A percentile compares a stretch with the other conserved stretches of the same genome.
These are phyloP conservation scores for Asterella californica DNA, from an alignment of 225 moss, liverwort and hornwort genomes.

Conservation along the genomic window DNA sequence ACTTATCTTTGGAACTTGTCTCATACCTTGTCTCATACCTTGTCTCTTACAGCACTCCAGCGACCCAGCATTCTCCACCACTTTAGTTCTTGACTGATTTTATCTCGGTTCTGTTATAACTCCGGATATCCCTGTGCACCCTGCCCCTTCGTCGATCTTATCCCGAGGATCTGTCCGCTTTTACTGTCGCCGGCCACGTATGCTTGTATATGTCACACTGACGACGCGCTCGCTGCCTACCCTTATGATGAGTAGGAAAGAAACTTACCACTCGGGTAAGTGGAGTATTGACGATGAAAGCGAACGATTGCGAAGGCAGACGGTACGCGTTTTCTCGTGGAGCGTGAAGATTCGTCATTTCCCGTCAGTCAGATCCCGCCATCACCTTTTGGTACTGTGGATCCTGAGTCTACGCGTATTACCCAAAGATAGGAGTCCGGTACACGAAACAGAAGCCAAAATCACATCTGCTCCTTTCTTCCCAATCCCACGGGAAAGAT, in stretches of 20 bases:
- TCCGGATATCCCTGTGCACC: background rate
- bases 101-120: too few relatives aligned
- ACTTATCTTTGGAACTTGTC: background rate
- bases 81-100: background rate
- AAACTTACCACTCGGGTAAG: too few relatives aligned
- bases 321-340: background rate
- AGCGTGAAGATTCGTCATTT: background rate
- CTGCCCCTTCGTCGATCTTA: conserved; percentile 6
- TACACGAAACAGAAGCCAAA: too few relatives aligned
- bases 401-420: too few relatives aligned
- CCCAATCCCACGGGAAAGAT: too few relatives aligned
- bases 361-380: too few relatives aligned
- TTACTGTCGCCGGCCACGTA: conserved; percentile 1
- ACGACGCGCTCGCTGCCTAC: background rate
- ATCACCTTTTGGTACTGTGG: too few relatives aligned
- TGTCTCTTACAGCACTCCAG: background rate
- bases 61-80: background rate
- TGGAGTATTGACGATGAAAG: background rate
- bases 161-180: background rate
- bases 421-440: too few relatives aligned
- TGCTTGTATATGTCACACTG: background rate
- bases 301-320: background rate
- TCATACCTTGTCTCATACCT: background rate
- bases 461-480: too few relatives aligned
- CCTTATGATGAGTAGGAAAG: background rate